phyloP scores from a whole-genome alignment of 2,329 filamentous ascomycete genomes.

The Penicillium concentricum region DNA sequence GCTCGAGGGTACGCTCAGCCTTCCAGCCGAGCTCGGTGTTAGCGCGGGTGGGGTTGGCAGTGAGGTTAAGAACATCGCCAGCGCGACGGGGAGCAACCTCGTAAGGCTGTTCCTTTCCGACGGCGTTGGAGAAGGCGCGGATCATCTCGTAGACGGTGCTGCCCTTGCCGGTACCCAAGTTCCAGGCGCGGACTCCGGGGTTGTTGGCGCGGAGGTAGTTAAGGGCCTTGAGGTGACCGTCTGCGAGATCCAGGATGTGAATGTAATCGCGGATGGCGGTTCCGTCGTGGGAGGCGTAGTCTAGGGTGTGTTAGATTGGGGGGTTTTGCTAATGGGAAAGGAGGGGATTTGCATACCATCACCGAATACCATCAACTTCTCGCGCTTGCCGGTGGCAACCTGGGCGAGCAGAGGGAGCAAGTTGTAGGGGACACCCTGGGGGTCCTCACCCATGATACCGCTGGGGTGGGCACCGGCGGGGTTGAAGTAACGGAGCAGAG shows the following conservation, averaged over 20 bases:
- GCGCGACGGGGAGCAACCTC: constrained; percentile 77
- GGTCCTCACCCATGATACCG: constrained; percentile 97
- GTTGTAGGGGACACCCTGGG: constrained; percentile 93
- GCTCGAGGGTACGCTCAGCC: constrained; percentile 83
- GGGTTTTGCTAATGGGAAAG: neutral
- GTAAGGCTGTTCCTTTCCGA: constrained; percentile 83
- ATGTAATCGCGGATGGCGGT: constrained; percentile 74
- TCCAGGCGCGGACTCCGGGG: constrained; percentile 93
- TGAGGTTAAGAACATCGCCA: constrained; percentile 92
- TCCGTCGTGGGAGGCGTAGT: constrained; percentile 65
- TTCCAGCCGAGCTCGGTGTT: constrained; percentile 91
- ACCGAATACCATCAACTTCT: constrained; percentile 92
- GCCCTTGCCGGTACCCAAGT: constrained; percentile 89
- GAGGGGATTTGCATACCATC: constrained; percentile 63
- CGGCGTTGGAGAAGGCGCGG: constrained; percentile 84
- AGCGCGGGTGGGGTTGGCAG: constrained; percentile 82
- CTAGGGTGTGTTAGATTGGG: constrained; percentile 46
- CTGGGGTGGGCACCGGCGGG: constrained; percentile 90
- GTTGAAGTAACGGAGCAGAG: constrained; percentile 96
- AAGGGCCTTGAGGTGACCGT: constrained; percentile 65
- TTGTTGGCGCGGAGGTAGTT: constrained; percentile 55
- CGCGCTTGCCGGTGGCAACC: constrained; percentile 90
- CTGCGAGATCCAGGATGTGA: constrained; percentile 51
- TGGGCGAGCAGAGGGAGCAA: constrained; percentile 90
- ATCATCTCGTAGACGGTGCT: constrained; percentile 98